phyloP scores from a whole-genome alignment of 2,329 filamentous ascomycete species.

The Alternaria triticimaculans region DNA sequence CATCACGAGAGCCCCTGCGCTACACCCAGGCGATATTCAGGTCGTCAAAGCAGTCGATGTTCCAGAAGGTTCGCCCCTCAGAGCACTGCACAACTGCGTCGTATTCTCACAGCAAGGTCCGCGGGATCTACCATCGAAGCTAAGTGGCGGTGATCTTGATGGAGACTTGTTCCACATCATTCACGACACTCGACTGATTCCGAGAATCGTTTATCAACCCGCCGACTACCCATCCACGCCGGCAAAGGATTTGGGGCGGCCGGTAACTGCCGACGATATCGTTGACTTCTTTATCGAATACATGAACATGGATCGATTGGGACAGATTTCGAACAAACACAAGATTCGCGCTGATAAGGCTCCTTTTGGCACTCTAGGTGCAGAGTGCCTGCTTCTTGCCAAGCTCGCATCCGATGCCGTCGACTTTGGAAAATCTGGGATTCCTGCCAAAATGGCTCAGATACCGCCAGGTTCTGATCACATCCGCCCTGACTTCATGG shows the following conservation, averaged over 20 bases:
- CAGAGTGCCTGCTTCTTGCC: slow-evolving; percentile 48
- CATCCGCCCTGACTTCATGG: slow-evolving; percentile 62
- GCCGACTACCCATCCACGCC: slow-evolving; percentile 72
- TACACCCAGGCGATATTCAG: slow-evolving; percentile 84
- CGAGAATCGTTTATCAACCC: slow-evolving; percentile 57
- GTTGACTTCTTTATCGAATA: slow-evolving; percentile 75
- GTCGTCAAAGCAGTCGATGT: slow-evolving; percentile 65
- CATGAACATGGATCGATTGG: slow-evolving; percentile 53
- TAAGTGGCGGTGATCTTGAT: slow-evolving; percentile 83
- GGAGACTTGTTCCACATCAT: slow-evolving; percentile 84
- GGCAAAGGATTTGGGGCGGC: slow-evolving; percentile 65
- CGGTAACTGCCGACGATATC: slow-evolving; percentile 71
- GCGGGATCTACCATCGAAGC: slow-evolving; percentile 77
- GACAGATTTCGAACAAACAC: slow-evolving; percentile 51
- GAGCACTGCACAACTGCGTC: slow-evolving; percentile 72
- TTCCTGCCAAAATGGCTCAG: slow-evolving; percentile 17
- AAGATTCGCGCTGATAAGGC: slow-evolving; percentile 51
- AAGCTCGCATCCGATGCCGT: slow-evolving; percentile 46
- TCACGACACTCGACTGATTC: slow-evolving; percentile 66
- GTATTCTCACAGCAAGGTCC: slow-evolving; percentile 75
- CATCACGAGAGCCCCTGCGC: slow-evolving; percentile 78
- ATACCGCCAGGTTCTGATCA: slow-evolving; percentile 25
- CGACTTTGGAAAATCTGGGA: slow-evolving; percentile 41
- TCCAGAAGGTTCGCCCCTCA: slow-evolving; percentile 67
- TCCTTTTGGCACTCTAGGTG: slow-evolving; percentile 32